Conservation (phyloP, 371 early-diverging fungal genomes). For the Circinella minor region DNA sequence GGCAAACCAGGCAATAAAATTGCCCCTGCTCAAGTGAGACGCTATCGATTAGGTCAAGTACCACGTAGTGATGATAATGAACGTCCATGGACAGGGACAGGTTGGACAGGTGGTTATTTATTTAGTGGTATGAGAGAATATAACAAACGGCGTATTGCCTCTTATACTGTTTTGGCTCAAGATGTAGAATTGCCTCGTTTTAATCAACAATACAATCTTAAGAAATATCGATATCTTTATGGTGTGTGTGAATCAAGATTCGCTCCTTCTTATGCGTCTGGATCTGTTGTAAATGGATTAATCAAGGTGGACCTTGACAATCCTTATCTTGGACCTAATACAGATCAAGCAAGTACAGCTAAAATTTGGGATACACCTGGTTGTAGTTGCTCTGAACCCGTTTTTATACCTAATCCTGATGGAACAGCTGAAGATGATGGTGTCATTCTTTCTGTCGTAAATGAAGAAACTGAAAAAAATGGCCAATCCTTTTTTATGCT, state of each 20-base stretch:
- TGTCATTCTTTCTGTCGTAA: constrained; percentile 64
- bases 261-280: constrained; percentile 53
- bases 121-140: constrained; percentile 25
- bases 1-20: constrained; percentile 43
- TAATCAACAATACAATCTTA: constrained; percentile 51
- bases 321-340: constrained; percentile 36
- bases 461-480: constrained; percentile 35
- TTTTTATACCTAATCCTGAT: constrained; percentile 63
- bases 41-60: constrained; percentile 46
- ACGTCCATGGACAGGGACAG: constrained; percentile 13
- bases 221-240: constrained; percentile 59
- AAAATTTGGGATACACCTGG: constrained; percentile 55
- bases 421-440: constrained; percentile 69
- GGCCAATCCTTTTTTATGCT: constrained; percentile 59
- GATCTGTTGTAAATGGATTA: constrained; percentile 54
- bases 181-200: constrained; percentile 68
- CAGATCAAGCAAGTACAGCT: constrained; percentile 32
- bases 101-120: constrained; percentile 17
- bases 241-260: constrained; percentile 56
- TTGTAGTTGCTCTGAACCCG: constrained; percentile 71
- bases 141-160: constrained; percentile 48
- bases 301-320: constrained; percentile 60
- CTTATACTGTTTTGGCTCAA: constrained; percentile 43
- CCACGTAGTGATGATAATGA: constrained; percentile 23
- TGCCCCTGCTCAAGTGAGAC: constrained; percentile 47